A percentile compares a stretch with the other conserved stretches of the same genome.
Evolutionary conservation across 768 basidiomycete species (phyloP).

Genomic region (Erythrobasidium yunnanense): DNA sequence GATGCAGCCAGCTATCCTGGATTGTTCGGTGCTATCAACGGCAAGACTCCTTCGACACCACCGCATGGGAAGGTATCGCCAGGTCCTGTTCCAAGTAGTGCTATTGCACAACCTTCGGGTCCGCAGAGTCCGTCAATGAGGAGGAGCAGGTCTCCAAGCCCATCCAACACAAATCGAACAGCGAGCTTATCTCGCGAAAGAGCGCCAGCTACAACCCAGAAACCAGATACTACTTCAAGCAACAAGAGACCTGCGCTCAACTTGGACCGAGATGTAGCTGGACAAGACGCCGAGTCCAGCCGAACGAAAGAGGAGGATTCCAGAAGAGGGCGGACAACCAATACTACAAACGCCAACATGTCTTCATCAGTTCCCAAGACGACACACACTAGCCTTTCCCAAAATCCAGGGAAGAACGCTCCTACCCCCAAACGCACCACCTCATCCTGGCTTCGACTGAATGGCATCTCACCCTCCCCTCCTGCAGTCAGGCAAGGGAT

Average conservation of each 20-base stretch:
- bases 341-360: background rate
- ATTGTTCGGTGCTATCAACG: background rate
- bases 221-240: background rate
- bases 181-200: background rate
- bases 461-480: constrained; percentile 13
- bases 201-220: background rate
- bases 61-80: background rate
- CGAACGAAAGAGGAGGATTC: background rate
- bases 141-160: constrained; percentile 15
- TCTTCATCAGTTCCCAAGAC: background rate
- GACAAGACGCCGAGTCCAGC: background rate
- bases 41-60: background rate
- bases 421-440: background rate
- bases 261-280: constrained; percentile 1
- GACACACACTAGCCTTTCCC: background rate
- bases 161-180: background rate
- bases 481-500: background rate
- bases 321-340: background rate
- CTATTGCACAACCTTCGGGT: constrained; percentile 8
- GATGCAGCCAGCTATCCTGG: background rate
- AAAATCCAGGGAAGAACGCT: background rate
- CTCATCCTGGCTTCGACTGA: constrained; percentile 10
- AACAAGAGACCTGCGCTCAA: constrained; percentile 3
- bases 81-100: background rate
- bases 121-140: constrained; percentile 5